Conservation (phyloP, 371 early-diverging fungal species). For the Mortierella sp. region DNA sequence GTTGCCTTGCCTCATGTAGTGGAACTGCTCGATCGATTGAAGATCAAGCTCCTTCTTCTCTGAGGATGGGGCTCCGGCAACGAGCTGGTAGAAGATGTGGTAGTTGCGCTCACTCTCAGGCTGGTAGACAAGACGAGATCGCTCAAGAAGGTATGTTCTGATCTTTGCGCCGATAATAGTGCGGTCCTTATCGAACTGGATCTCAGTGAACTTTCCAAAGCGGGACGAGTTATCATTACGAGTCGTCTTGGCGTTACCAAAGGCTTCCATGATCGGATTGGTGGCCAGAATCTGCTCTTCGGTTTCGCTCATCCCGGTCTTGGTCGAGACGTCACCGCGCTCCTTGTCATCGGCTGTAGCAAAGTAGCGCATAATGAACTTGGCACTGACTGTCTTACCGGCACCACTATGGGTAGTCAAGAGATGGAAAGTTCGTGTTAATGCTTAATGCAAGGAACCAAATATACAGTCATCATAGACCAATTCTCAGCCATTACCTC, state of each 20-base stretch:
- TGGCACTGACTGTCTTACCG: conserved; percentile 96
- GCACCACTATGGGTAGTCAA: conserved; percentile 72
- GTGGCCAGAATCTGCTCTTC: conserved; percentile 92
- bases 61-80: conserved; percentile 85
- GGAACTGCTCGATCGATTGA: conserved; percentile 78
- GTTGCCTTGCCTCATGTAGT: conserved; percentile 90
- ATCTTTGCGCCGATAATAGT: conserved; percentile 96
- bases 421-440: background rate
- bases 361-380: conserved; percentile 98
- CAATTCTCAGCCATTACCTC: conserved; percentile 65
- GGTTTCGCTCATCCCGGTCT: conserved; percentile 75
- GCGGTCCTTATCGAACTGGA: conserved; percentile 80
- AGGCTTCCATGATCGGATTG: conserved; percentile 99
- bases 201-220: conserved; percentile 99
- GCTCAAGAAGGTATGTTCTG: conserved; percentile 97
- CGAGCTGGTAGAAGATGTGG: conserved; percentile 99
- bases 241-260: conserved; percentile 99
- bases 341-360: conserved; percentile 87
- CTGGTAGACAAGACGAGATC: conserved; percentile 96
- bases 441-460: background rate
- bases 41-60: conserved; percentile 85
- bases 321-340: conserved; percentile 51
- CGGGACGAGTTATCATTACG: conserved; percentile 99
- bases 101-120: conserved; percentile 96
- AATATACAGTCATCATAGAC: too few relatives aligned